These are phyloP conservation scores for Jasminum sambac DNA, from an alignment of 257 asterid species.

Conservation along the genomic window DNA sequence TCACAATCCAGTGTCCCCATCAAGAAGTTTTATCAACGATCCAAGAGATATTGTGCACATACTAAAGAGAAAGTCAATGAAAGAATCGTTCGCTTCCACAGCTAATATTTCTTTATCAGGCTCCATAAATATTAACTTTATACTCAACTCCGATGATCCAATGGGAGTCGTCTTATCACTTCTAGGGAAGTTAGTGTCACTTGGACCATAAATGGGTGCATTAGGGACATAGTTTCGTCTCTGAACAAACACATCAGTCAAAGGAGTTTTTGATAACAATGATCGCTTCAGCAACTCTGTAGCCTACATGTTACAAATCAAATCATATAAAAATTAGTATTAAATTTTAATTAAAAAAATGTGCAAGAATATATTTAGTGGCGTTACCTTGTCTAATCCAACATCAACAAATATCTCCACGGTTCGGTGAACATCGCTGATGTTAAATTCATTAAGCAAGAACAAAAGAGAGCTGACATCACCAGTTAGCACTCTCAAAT, in stretches of 20 bases:
- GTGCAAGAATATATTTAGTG: too few species aligned
- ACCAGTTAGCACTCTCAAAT: too few species aligned
- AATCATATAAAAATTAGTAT: too few species aligned
- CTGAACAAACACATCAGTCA: too few species aligned
- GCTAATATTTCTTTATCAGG: not conserved
- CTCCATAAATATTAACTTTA: not conserved
- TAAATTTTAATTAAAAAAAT: too few species aligned
- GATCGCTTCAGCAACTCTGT: too few species aligned
- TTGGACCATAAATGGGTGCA: slow-evolving; percentile 4
- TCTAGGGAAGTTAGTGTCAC: not conserved
- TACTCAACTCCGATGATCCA: not conserved
- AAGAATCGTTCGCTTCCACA: not conserved
- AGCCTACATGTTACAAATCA: too few species aligned
- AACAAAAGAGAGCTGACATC: too few species aligned
- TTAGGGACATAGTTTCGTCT: too few species aligned
- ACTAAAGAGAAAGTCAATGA: not conserved
- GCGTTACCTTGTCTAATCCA: slow-evolving; percentile 18
- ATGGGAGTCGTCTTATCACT: not conserved
- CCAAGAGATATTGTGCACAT: not conserved
- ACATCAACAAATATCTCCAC: slow-evolving; percentile 7
- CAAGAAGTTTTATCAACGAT: not conserved
- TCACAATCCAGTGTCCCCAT: slow-evolving; percentile 8
- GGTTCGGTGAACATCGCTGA: too few species aligned
- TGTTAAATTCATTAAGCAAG: too few species aligned
- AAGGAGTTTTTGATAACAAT: too few species aligned